phyloP scores from a whole-genome alignment of 768 basidiomycete species.

The Mrakia frigida region DNA sequence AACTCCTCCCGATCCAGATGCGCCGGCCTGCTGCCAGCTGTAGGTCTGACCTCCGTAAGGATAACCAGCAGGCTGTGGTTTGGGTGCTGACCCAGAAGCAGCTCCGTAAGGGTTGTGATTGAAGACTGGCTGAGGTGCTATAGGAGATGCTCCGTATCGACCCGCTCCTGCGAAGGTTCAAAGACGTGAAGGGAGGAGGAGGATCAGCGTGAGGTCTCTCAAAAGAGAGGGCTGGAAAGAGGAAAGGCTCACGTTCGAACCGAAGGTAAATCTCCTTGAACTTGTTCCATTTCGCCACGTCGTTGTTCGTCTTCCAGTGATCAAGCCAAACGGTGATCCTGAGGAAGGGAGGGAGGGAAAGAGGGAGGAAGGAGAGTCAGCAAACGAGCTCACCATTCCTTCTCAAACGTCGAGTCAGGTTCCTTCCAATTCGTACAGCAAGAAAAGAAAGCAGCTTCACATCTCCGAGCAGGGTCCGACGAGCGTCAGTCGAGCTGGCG shows the following conservation, averaged over 20 bases:
- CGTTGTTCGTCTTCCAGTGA: constrained; percentile 1
- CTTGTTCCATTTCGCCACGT: neutral
- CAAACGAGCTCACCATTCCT: neutral
- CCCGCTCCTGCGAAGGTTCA: neutral
- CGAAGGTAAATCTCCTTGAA: neutral
- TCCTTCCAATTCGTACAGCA: neutral
- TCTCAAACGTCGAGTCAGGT: too few relatives aligned
- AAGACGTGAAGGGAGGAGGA: neutral
- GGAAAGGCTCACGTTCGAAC: neutral
- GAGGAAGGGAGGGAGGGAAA: neutral
- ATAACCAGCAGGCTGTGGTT: neutral
- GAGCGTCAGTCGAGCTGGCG: too few relatives aligned
- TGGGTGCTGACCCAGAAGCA: neutral
- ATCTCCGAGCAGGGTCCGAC: too few relatives aligned
- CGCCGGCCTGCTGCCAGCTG: neutral
- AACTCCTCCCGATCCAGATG: neutral
- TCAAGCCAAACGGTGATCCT: constrained; percentile 13
- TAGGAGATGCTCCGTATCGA: constrained; percentile 1
- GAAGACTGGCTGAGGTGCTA: neutral
- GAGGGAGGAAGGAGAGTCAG: constrained; percentile 1
- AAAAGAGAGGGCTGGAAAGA: too few relatives aligned
- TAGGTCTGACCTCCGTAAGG: neutral
- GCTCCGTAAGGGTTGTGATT: neutral
- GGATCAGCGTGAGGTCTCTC: neutral
- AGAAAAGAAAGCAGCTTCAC: neutral